phyloP scores from a whole-genome alignment of 257 asterid species.

The Nicotiana benthamiana region DNA sequence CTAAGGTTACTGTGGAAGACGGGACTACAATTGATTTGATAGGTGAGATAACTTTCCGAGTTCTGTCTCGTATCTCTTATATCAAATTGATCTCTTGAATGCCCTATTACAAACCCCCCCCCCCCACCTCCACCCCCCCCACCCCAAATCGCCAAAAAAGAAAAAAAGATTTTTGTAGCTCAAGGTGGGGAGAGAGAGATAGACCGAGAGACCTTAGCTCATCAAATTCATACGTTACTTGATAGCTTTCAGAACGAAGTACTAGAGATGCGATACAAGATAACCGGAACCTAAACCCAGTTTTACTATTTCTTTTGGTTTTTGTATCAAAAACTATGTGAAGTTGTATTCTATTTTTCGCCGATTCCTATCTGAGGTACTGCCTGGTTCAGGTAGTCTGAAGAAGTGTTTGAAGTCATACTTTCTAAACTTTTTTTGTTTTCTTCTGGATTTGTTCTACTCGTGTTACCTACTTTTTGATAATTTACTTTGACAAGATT shows the following conservation, averaged over 20 bases:
- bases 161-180: neutral
- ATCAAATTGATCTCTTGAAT: neutral
- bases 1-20: slow-evolving; percentile 56
- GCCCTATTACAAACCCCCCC: neutral
- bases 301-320: no score
- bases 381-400: neutral
- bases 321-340: neutral
- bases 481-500: neutral
- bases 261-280: neutral
- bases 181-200: neutral
- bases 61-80: neutral
- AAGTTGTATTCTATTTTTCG: neutral
- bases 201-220: no score
- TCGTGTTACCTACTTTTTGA: neutral
- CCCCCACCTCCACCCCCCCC: neutral
- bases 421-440: neutral
- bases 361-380: neutral
- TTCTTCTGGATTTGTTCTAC: neutral
- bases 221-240: no score
- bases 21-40: slow-evolving; percentile 81
- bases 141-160: neutral
- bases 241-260: no score
- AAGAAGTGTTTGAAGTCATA: neutral
- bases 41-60: slow-evolving; percentile 25
- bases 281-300: neutral